A percentile compares a stretch with the other conserved stretches of the same genome.
phyloP scores from a whole-genome alignment of 2,329 filamentous ascomycete species.

The Colletotrichum filicis region DNA sequence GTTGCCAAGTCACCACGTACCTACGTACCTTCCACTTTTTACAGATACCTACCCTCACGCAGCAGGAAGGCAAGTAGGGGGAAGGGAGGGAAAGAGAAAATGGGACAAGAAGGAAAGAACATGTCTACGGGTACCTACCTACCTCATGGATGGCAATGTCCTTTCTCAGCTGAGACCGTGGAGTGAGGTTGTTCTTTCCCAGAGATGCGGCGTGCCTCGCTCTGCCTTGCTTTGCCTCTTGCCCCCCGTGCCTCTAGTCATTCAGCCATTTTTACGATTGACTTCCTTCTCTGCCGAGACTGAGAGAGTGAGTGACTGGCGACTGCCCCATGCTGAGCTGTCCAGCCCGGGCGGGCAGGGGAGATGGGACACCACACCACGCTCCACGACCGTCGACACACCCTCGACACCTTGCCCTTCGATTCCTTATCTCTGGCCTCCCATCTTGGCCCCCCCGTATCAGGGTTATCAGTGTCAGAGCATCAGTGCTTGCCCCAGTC shows the following conservation, averaged over 20 bases:
- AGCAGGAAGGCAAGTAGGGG: not conserved
- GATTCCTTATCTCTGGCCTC: slow-evolving; percentile 12
- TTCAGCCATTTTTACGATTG: not conserved
- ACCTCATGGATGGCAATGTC: not conserved
- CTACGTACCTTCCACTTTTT: too few species aligned
- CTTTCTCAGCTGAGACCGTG: not conserved
- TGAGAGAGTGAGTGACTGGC: not conserved
- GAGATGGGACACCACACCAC: not conserved
- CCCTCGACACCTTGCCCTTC: not conserved
- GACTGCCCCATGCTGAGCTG: not conserved
- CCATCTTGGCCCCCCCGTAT: slow-evolving; percentile 7
- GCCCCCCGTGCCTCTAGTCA: slow-evolving; percentile 6
- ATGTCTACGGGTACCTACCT: not conserved
- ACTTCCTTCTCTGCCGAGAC: not conserved
- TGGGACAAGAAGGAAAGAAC: not conserved
- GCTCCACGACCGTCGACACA: not conserved
- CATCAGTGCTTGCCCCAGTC: not conserved
- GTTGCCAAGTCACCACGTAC: not conserved
- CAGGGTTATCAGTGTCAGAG: slow-evolving; percentile 3
- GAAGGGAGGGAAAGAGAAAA: not conserved
- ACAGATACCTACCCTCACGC: not conserved
- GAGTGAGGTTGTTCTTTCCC: not conserved
- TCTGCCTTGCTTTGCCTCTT: not conserved
- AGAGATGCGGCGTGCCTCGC: not conserved
- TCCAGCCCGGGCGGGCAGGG: too few species aligned